Conservation (phyloP, 106 monocot species). For the Triglochin maritima region DNA sequence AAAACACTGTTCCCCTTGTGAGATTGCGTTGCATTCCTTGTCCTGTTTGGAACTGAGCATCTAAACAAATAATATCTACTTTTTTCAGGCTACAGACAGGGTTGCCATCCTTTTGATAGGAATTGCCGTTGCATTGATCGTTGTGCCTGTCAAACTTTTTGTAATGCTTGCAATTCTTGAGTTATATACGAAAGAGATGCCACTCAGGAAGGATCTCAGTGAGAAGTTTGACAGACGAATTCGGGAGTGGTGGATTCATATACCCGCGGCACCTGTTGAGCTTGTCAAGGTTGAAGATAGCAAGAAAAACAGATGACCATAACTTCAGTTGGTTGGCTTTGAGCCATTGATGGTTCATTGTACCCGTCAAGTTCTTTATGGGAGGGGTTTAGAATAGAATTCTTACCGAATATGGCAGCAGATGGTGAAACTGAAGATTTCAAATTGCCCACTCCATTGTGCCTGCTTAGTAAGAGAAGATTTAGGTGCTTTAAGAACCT, state of each 20-base stretch:
- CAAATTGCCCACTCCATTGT: too few relatives aligned
- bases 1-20: background rate
- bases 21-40: too few relatives aligned
- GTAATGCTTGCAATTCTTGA: slow-evolving; percentile 52
- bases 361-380: too few relatives aligned
- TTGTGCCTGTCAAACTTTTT: slow-evolving; percentile 48
- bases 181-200: slow-evolving; percentile 76
- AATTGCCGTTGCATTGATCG: slow-evolving; percentile 21
- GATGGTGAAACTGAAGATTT: too few relatives aligned
- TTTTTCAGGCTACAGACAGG: slow-evolving; percentile 57
- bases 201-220: slow-evolving; percentile 54
- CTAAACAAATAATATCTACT: background rate
- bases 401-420: too few relatives aligned
- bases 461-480: too few relatives aligned
- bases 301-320: slow-evolving; percentile 40
- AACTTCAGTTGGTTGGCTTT: too few relatives aligned
- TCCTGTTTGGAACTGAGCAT: too few relatives aligned
- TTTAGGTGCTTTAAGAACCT: too few relatives aligned
- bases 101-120: slow-evolving; percentile 37
- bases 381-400: too few relatives aligned
- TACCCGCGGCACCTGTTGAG: slow-evolving; percentile 90
- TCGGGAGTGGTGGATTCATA: slow-evolving; percentile 91
- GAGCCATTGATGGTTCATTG: too few relatives aligned
- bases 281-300: slow-evolving; percentile 31
- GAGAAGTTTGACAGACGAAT: slow-evolving; percentile 49